These are phyloP conservation scores for Schwanniomyces vanrijiae DNA, from an alignment of 805 yeast genomes.

Conservation along the genomic window DNA sequence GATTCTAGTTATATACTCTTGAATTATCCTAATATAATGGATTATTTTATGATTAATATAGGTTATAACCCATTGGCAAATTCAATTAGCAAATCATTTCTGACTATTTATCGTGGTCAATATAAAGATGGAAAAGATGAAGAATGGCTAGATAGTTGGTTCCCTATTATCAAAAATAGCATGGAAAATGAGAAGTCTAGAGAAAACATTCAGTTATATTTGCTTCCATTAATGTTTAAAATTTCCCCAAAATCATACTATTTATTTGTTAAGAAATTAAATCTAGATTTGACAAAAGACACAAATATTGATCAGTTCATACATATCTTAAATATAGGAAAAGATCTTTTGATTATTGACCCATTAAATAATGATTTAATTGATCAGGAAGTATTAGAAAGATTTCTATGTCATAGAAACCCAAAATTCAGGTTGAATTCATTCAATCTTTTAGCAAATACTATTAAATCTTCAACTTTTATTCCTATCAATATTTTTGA, in stretches of 20 bases:
- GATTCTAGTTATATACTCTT: constrained; percentile 41
- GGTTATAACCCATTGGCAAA: constrained; percentile 63
- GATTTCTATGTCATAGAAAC: constrained; percentile 48
- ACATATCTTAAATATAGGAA: constrained; percentile 63
- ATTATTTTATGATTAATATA: constrained; percentile 49
- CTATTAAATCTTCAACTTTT: constrained; percentile 61
- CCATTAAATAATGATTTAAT: constrained; percentile 7
- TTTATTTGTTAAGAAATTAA: constrained; percentile 29
- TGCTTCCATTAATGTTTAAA: constrained; percentile 64
- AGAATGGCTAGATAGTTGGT: constrained; percentile 59
- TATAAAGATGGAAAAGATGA: constrained; percentile 25
- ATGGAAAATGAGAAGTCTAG: constrained; percentile 33
- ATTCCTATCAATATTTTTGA: constrained; percentile 47
- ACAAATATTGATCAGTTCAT: constrained; percentile 42
- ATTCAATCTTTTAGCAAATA: constrained; percentile 58
- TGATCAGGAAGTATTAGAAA: background rate
- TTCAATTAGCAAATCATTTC: constrained; percentile 59
- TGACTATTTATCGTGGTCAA: constrained; percentile 22
- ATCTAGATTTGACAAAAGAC: constrained; percentile 17
- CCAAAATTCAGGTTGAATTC: constrained; percentile 49
- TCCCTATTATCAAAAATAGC: constrained; percentile 29
- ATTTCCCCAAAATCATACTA: constrained; percentile 45
- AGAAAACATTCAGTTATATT: constrained; percentile 54
- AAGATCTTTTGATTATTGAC: constrained; percentile 42
- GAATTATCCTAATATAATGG: constrained; percentile 46